Evolutionary conservation across 805 yeast species (phyloP).

Genomic region (Lachancea sp.): DNA sequence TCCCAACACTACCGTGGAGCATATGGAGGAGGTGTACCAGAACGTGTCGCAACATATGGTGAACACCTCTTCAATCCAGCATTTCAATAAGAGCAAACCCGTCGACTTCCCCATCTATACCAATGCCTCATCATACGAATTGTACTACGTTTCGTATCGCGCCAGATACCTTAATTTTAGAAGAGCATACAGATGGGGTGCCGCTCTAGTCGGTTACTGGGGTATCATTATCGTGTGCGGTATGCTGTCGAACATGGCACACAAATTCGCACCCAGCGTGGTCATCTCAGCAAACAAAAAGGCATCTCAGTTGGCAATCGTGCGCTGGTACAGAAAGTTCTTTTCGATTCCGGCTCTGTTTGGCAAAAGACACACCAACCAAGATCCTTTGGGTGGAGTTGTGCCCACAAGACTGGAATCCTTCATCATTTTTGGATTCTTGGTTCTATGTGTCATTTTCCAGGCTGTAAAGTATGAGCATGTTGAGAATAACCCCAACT

Average conservation of each 20-base stretch:
- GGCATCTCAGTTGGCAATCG: slow-evolving; percentile 8
- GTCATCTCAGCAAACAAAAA: slow-evolving; percentile 29
- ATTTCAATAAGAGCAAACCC: slow-evolving; percentile 32
- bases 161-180: slow-evolving; percentile 34
- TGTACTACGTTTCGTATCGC: slow-evolving; percentile 22
- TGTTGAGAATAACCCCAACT: slow-evolving; percentile 12
- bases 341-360: slow-evolving; percentile 17
- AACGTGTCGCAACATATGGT: slow-evolving; percentile 42
- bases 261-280: slow-evolving; percentile 36
- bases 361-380: slow-evolving; percentile 11
- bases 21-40: slow-evolving; percentile 34
- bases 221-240: slow-evolving; percentile 38
- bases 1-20: slow-evolving; percentile 31
- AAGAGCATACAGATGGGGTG: slow-evolving; percentile 42
- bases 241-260: slow-evolving; percentile 38
- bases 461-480: slow-evolving; percentile 14
- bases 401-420: slow-evolving; percentile 22
- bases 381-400: slow-evolving; percentile 10
- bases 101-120: slow-evolving; percentile 36
- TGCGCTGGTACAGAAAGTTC: slow-evolving; percentile 14
- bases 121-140: slow-evolving; percentile 21
- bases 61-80: slow-evolving; percentile 28
- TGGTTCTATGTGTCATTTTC: slow-evolving; percentile 13
- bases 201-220: slow-evolving; percentile 46
- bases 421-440: slow-evolving; percentile 14